phyloP scores from a whole-genome alignment of 495 filamentous ascomycete species.

The Talaromyces thailandensis region DNA sequence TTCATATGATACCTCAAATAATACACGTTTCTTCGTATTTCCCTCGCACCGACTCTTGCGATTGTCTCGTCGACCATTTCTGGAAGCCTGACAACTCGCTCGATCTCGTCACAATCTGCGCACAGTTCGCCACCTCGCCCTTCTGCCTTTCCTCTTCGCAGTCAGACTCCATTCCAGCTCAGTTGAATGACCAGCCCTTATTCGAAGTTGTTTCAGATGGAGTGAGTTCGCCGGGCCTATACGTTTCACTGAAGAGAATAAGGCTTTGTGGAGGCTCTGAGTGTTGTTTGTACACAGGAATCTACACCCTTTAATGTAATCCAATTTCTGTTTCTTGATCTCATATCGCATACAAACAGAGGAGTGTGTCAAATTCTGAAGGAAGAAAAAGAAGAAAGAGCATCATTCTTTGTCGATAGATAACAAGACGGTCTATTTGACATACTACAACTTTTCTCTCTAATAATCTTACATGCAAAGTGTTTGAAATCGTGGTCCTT shows the following conservation, averaged over 20 bases:
- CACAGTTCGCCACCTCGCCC: neutral
- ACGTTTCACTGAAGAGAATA: neutral
- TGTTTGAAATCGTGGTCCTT: neutral
- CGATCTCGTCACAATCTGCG: neutral
- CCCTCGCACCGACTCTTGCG: neutral
- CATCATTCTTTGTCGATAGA: slow-evolving; percentile 8
- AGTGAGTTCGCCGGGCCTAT: neutral
- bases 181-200: neutral
- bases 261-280: neutral
- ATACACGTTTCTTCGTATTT: neutral
- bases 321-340: neutral
- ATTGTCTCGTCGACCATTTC: neutral
- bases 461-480: slow-evolving; percentile 6
- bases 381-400: slow-evolving; percentile 1
- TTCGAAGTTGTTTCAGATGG: neutral
- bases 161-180: neutral
- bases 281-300: slow-evolving; percentile 4
- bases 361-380: slow-evolving; percentile 1
- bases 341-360: slow-evolving; percentile 3
- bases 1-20: neutral
- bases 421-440: slow-evolving; percentile 7
- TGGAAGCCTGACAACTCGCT: neutral
- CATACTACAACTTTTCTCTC: neutral
- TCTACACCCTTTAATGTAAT: slow-evolving; percentile 5
- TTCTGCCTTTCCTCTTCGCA: neutral